phyloP scores from a whole-genome alignment of 1,284 basidiomycete species.

The Anthracocystis walkeri region DNA sequence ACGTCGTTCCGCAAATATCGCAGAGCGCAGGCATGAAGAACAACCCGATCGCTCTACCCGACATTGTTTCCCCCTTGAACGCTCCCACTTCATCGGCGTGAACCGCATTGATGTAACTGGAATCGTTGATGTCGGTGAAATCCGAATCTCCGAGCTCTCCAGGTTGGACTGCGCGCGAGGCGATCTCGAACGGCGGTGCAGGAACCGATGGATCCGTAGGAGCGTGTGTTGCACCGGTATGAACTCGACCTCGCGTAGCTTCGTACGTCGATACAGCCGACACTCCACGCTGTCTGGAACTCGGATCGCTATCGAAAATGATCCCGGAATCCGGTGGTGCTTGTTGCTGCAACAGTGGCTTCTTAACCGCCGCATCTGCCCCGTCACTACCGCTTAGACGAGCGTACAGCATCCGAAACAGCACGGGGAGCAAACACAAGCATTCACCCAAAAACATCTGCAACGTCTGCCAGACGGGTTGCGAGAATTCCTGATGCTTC shows the following conservation, averaged over 20 bases:
- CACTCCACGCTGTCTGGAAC: slow-evolving; percentile 20
- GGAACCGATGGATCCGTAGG: slow-evolving; percentile 38
- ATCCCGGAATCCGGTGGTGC: slow-evolving; percentile 48
- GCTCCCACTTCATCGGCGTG: slow-evolving; percentile 35
- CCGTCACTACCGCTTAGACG: slow-evolving; percentile 23
- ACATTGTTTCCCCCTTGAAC: slow-evolving; percentile 42
- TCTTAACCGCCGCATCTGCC: slow-evolving; percentile 47
- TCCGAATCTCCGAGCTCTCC: slow-evolving; percentile 40
- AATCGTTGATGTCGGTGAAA: slow-evolving; percentile 32
- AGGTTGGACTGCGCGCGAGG: slow-evolving; percentile 39
- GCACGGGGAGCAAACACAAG: slow-evolving; percentile 63
- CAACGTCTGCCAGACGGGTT: slow-evolving; percentile 69
- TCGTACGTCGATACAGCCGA: slow-evolving; percentile 45
- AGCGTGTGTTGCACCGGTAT: slow-evolving; percentile 49
- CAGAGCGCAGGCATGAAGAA: slow-evolving; percentile 85
- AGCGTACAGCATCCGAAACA: slow-evolving; percentile 39
- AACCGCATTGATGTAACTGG: slow-evolving; percentile 40
- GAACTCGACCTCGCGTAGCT: slow-evolving; percentile 38
- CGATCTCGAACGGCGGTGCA: slow-evolving; percentile 48
- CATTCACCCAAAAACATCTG: slow-evolving; percentile 71
- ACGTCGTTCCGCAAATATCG: slow-evolving; percentile 88
- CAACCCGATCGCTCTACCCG: slow-evolving; percentile 71
- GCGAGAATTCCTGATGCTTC: slow-evolving; percentile 56
- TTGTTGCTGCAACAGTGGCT: slow-evolving; percentile 30
- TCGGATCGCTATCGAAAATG: slow-evolving; percentile 34